A percentile compares a stretch with the other conserved stretches of the same genome.
Conservation (phyloP, 78 protist species). For the Dictyostelium purpureum region DNA sequence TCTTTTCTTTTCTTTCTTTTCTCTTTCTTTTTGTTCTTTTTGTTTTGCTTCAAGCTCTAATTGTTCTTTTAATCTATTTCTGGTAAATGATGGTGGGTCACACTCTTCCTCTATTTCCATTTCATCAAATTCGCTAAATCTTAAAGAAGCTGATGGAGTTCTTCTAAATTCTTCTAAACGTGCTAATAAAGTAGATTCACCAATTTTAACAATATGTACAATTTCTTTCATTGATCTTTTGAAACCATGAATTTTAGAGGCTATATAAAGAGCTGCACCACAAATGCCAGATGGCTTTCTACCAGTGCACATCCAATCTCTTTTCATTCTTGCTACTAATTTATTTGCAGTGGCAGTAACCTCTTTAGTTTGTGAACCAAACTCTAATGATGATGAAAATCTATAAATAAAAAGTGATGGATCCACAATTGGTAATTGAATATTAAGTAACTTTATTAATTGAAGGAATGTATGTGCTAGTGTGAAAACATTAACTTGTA, state of each 20-base stretch:
- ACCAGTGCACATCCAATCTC: conserved; percentile 97
- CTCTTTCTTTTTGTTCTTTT: background rate
- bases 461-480: conserved; percentile 86
- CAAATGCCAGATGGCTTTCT: conserved; percentile 95
- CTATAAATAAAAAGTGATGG: conserved; percentile 94
- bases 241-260: conserved; percentile 96
- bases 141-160: conserved; percentile 57
- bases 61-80: conserved; percentile 13
- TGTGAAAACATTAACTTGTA: conserved; percentile 84
- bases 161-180: conserved; percentile 75
- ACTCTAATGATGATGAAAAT: conserved; percentile 91
- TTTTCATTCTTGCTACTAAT: conserved; percentile 92
- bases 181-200: conserved; percentile 86
- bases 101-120: conserved; percentile 82
- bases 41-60: background rate
- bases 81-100: conserved; percentile 88
- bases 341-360: conserved; percentile 88
- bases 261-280: conserved; percentile 96
- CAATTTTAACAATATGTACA: conserved; percentile 88
- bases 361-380: conserved; percentile 81
- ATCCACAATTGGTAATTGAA: conserved; percentile 87
- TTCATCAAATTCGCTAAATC: conserved; percentile 61
- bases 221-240: conserved; percentile 87
- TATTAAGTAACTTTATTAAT: conserved; percentile 60
- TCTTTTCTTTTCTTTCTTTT: background rate